Evolutionary conservation across 345 rosid species (phyloP), one percentile per base, ranked within the genome.

Genomic region (Eucalyptus dawsonii): DNA sequence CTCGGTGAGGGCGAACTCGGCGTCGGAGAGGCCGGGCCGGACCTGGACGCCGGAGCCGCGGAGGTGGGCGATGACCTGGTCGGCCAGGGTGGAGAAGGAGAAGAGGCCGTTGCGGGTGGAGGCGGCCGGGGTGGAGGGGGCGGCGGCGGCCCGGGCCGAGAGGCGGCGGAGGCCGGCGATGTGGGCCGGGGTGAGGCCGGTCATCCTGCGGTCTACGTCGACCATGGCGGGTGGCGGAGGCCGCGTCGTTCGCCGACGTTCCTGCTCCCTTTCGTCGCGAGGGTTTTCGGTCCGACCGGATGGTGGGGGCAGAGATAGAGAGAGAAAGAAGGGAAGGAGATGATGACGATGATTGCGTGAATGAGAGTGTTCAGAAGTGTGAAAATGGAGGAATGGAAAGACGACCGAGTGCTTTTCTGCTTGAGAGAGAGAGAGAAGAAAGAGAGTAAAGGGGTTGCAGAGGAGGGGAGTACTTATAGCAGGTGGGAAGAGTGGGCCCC

Each of bases 161-260:
- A 98, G 95, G 86, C 99, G 99, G 88, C 99, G 99, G 88, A 97
- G 93, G 50, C 98, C 99, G 16, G 99, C 99, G 21, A 95, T 86
- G 91, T 98, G 98, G 49, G 96, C 95, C 91, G 98, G 99, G 65
- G 95, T 96, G 27, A 97, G 97, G 89, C 98, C 97, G 91, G 95
- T 89, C 96, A 96, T 94, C 60, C 99, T 95, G 92, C 99, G 95
- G 96, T 98, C 99, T 14, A 98, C 99, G 94, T 98, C 99, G 87
- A 97, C 99, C 99, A 98, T 98, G 87, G 88, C 91, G 50, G 50
- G 80, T 86, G 50, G 42, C 49, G 21, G 37, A 34, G 45, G 53
- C 76, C 45, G 19, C 58, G 50, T 37, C 56, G 87, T n/a, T 25
- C 31, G 27, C 89, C 10, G 76, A 51, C 11, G 87, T 40, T 22